Conservation (phyloP, 2,329 filamentous ascomycete genomes). For the Penicillium sp. region DNA sequence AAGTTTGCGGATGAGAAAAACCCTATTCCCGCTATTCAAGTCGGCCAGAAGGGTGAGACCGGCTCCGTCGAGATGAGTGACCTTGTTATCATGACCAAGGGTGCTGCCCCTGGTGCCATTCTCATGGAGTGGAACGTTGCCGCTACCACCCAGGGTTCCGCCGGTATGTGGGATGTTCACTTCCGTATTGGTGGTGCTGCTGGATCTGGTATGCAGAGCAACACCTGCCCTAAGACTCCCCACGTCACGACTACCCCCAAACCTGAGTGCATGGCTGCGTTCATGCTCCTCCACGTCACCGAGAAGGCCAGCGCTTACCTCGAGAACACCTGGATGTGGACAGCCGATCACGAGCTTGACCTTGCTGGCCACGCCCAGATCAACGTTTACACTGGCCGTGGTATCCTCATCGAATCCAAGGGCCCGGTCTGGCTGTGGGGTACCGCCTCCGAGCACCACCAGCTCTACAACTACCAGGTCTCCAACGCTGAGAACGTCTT, state of each 20-base stretch:
- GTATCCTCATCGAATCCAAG: conserved; percentile 75
- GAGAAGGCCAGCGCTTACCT: conserved; percentile 67
- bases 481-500: conserved; percentile 75
- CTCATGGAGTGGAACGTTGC: conserved; percentile 90
- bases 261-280: conserved; percentile 70
- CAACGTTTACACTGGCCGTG: conserved; percentile 82
- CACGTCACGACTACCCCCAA: conserved; percentile 61
- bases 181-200: conserved; percentile 85
- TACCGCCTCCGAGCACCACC: conserved; percentile 63
- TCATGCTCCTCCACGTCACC: conserved; percentile 61
- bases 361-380: conserved; percentile 65
- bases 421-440: conserved; percentile 82
- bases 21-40: conserved; percentile 80
- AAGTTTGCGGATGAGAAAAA: conserved; percentile 73
- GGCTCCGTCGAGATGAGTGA: conserved; percentile 87
- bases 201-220: conserved; percentile 78
- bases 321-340: conserved; percentile 91
- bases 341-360: conserved; percentile 87
- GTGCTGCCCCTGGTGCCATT: conserved; percentile 81
- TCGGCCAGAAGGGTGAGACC: conserved; percentile 73
- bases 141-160: conserved; percentile 62
- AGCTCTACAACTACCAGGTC: conserved; percentile 79
- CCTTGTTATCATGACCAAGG: conserved; percentile 79
- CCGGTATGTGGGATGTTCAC: conserved; percentile 94
- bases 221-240: conserved; percentile 77